phyloP scores from a whole-genome alignment of 2,329 filamentous ascomycete genomes.

The Ophiostoma populinum region DNA sequence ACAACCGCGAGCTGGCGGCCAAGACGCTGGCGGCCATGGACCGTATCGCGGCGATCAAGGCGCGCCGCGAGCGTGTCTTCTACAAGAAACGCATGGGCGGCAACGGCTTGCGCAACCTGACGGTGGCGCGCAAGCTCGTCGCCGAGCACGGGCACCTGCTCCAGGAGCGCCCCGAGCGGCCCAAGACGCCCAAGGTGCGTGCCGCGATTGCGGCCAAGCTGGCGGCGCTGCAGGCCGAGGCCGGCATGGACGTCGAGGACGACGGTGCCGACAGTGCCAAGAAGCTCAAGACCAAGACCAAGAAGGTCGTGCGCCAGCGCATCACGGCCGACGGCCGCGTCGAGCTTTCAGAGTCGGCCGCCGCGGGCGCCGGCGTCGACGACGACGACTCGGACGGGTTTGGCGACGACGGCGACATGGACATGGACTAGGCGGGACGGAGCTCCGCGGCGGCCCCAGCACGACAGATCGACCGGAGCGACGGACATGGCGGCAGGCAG shows the following conservation, averaged over 20 bases:
- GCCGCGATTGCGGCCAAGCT: slow-evolving; percentile 22
- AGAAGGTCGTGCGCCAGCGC: slow-evolving; percentile 21
- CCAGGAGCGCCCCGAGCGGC: slow-evolving; percentile 35
- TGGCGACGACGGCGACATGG: slow-evolving; percentile 8
- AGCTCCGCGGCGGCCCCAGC: no score
- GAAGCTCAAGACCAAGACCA: slow-evolving; percentile 6
- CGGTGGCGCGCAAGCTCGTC: slow-evolving; percentile 71
- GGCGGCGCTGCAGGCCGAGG: slow-evolving; percentile 7
- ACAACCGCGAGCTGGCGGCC: slow-evolving; percentile 80
- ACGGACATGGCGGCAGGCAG: no score
- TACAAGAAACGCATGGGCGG: slow-evolving; percentile 89
- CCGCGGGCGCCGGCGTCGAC: slow-evolving; percentile 12
- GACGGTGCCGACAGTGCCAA: slow-evolving; percentile 16
- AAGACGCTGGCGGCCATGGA: slow-evolving; percentile 88
- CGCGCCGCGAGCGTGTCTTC: slow-evolving; percentile 72
- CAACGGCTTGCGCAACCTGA: slow-evolving; percentile 68
- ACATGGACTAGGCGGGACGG: slow-evolving; percentile 7
- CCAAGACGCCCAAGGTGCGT: slow-evolving; percentile 25
- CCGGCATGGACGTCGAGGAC: slow-evolving; percentile 43
- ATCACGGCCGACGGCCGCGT: slow-evolving; percentile 21
- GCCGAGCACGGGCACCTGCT: slow-evolving; percentile 85
- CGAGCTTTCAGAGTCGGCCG: slow-evolving; percentile 18
- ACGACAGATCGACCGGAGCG: no score
- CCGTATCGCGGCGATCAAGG: slow-evolving; percentile 70
- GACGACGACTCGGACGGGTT: slow-evolving; percentile 15